These are phyloP conservation scores for Aspergillus coremiiformis DNA, from an alignment of 495 filamentous ascomycete species.

Conservation along the genomic window DNA sequence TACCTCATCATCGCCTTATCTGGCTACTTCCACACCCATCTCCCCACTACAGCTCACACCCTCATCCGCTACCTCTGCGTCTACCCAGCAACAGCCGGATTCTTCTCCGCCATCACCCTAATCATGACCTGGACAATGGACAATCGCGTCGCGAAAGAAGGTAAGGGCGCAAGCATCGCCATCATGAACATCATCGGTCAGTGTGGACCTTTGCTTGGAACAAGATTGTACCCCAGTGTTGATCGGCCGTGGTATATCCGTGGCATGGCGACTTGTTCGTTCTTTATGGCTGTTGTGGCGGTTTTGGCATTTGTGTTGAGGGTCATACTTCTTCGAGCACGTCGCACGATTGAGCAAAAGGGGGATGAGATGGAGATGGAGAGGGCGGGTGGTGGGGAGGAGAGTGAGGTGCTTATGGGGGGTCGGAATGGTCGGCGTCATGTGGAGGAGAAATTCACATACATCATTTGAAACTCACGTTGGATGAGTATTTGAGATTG, in stretches of 20 bases:
- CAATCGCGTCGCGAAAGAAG: constrained; percentile 48
- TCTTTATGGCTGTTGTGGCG: constrained; percentile 48
- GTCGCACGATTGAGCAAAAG: constrained; percentile 21
- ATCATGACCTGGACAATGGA: constrained; percentile 63
- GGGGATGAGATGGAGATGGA: constrained; percentile 21
- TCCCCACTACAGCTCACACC: constrained; percentile 23
- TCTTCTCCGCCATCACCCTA: constrained; percentile 55
- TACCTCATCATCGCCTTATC: constrained; percentile 51
- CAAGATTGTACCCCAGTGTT: constrained; percentile 49
- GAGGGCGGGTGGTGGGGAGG: constrained; percentile 20
- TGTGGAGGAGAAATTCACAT: constrained; percentile 23
- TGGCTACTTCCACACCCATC: constrained; percentile 30
- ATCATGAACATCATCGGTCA: constrained; percentile 56
- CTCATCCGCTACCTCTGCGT: constrained; percentile 48
- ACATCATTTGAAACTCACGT: constrained; percentile 19
- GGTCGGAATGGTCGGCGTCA: constrained; percentile 15
- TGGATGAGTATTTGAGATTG: background rate
- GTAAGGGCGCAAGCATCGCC: constrained; percentile 50
- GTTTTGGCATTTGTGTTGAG: constrained; percentile 42
- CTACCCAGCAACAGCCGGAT: constrained; percentile 51
- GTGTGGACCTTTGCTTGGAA: constrained; percentile 55
- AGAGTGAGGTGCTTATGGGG: constrained; percentile 36
- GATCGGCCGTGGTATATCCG: constrained; percentile 53
- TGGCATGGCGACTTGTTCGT: constrained; percentile 52
- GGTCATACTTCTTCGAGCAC: constrained; percentile 36